These are phyloP conservation scores for Benincasa hispida DNA, from an alignment of 306 rosid species.

Conservation along the genomic window DNA sequence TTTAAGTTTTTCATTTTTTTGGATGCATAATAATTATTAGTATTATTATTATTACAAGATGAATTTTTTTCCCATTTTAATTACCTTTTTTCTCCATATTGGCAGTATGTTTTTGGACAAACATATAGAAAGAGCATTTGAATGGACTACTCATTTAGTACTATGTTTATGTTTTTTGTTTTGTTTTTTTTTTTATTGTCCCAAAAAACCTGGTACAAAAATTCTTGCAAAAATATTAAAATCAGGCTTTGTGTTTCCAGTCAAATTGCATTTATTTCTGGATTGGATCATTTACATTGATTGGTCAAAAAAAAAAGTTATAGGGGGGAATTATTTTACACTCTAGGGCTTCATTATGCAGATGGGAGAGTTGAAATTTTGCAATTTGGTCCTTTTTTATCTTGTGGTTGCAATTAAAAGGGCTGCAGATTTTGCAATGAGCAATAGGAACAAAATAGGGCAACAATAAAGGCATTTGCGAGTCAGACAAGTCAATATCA, in stretches of 20 bases:
- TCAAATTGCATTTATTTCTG: background rate
- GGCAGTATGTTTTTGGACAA: background rate
- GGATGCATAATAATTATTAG: background rate
- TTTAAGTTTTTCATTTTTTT: background rate
- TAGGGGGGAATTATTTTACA: background rate
- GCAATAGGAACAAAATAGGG: background rate
- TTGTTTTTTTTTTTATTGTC: background rate
- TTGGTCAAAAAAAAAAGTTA: background rate
- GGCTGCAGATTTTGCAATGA: background rate
- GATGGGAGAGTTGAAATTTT: background rate
- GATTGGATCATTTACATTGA: background rate
- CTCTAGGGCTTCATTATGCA: background rate
- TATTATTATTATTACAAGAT: background rate
- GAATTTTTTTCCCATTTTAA: background rate
- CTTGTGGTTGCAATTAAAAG: background rate
- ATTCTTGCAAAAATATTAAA: background rate
- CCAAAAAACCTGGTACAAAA: background rate
- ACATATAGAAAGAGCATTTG: background rate
- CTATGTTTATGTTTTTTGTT: background rate
- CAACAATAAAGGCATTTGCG: background rate
- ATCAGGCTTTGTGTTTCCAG: background rate
- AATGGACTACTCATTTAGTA: constrained; percentile 6
- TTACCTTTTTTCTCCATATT: background rate
- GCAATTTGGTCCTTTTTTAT: background rate
- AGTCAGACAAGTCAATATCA: background rate